Evolutionary conservation across 192 early-diverging fungal species (phyloP), one percentile per base, ranked within the genome.

Genomic region (Podila epigama): DNA sequence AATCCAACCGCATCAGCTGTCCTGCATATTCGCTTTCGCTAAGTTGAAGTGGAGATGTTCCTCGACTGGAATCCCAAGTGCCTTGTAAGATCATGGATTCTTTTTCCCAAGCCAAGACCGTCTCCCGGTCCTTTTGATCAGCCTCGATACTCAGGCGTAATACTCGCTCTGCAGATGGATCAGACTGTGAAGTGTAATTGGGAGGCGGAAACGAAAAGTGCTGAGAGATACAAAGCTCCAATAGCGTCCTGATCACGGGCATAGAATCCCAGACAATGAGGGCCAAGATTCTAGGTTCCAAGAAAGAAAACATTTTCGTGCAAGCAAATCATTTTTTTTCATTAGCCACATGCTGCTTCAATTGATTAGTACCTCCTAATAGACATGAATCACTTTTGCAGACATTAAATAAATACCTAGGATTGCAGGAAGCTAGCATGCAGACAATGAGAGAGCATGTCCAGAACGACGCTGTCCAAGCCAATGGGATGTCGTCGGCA

Each of bases 231-330:
- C 73, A 77, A 10, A 77, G 25, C 27, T 77, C 73, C 55, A 77
- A 25, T 10, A 77, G 56, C 8, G 61, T 60, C 4, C 73, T 59
- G 18, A 77, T 62, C 36, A 77, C 73, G 5, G 73, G 73, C 73
- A 77, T 77, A 18, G 73, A 77, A 54, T 77, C 73, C 73, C 73
- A 77, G 4, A 77, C 73, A 33, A 77, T 54, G 39, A 77, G 56
- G 11, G 73, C 73, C 2, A 77, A 54, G 25, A 77, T 68, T 48
- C 73, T 77, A 60, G 51, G 16, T 8, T 4, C 15, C 18, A 7
- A 4, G 2, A 10, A 11, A n/a, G 25, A 42, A 7, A 44, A 16
- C 16, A 34, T 18, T n/a, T n/a, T n/a, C n/a, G n/a, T n/a, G n/a
- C n/a, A n/a, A n/a, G n/a, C n/a, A n/a, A n/a, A n/a, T n/a, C n/a